Evolutionary conservation across 495 filamentous ascomycete species (phyloP), one percentile per base, ranked within the genome.

Genomic region (Lentithecium fluviatile): DNA sequence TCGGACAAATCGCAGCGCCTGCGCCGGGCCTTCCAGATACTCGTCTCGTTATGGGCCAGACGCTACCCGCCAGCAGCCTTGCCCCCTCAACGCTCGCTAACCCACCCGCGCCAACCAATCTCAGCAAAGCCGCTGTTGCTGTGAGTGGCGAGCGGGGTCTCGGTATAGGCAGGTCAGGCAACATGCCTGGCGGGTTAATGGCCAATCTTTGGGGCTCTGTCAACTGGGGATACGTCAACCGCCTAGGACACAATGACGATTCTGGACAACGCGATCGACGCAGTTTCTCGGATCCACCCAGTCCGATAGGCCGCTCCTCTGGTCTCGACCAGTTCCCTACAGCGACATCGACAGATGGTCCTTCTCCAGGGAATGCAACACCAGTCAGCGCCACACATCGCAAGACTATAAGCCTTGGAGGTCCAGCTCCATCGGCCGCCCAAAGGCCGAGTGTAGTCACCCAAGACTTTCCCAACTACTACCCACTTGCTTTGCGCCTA

Each of bases 161-260:
- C 58, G 81, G 78, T n/a, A 65, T 83, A 52, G 81, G 82, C 11
- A 70, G 77, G 37, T 78, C 78, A 37, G 87, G 88, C 15, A 80
- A 82, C 2, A 84, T 94, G 78, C 88, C 90, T 0, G 87, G 85
- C 57, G 91, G 88, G 19, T 83, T 95, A 64, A 85, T 95, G 81
- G 91, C 91, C 19, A 97, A 97, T 67, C 77, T 94, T 53, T 97
- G 91, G 91, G 91, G 91, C 45, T 93, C 85, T 73, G 85, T 83
- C 37, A 85, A 91, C 38, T 95, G 90, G 88, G 85, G 88, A 6
- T 85, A 88, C 56, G 76, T 91, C 24, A 89, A 90, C 64, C 80
- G 80, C 13, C 70, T 88, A 17, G 81, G 85, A 62, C 68, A 75
- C 40, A 85, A 86, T 29, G 80, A 83, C 49, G 78, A 79, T 20